Evolutionary conservation across 805 yeast species (phyloP), one percentile per base, ranked within the genome.

Genomic region (Geotrichum ghanense): DNA sequence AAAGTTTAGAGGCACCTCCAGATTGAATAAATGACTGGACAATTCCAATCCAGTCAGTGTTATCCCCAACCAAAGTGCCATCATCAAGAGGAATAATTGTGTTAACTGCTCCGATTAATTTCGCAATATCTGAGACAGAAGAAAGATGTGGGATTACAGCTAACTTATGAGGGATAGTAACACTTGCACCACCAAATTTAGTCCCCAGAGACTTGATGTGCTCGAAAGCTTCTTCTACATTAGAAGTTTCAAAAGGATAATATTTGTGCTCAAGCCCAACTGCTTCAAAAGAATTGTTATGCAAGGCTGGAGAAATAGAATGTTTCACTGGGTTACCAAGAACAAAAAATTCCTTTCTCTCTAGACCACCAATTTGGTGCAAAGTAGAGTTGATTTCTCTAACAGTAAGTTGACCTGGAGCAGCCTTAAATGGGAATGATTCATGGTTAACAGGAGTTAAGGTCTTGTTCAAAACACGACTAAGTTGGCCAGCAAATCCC

Each of bases 11-110:
- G 22, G 44, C 39, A 39, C 78, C 79, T 35, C 95, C 95, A 48
- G 72, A 71, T 50, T 73, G 65, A 17, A 67, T 60, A 54, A 88
- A 78, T 2, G 95, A 76, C 50, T 81, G 75, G 42, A 69, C 70
- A 54, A 92, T 84, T 9, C 98, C 99, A 43, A 78, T 67, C 95
- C 95, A 92, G 63, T 92, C 99, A 40, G 99, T 92, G 68, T 92
- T 92, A 56, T 85, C 90, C 53, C 97, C 98, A 44, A 63, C 64
- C 48, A 81, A 75, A n/a, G 42, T 45, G 22, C 68, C 68, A 45
- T 70, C 66, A 4, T 72, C 79, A 24, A 69, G 51, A 27, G 83
- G 83, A 34, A 73, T 71, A 44, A 92, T 74, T 0, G 99, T 92
- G 67, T 92, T 92, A 46, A 92, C 88, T 19, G 98, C 97, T 39